A percentile compares a stretch with the other conserved stretches of the same genome.
phyloP scores from a whole-genome alignment of 495 filamentous ascomycete genomes.

The Xylaria curta region DNA sequence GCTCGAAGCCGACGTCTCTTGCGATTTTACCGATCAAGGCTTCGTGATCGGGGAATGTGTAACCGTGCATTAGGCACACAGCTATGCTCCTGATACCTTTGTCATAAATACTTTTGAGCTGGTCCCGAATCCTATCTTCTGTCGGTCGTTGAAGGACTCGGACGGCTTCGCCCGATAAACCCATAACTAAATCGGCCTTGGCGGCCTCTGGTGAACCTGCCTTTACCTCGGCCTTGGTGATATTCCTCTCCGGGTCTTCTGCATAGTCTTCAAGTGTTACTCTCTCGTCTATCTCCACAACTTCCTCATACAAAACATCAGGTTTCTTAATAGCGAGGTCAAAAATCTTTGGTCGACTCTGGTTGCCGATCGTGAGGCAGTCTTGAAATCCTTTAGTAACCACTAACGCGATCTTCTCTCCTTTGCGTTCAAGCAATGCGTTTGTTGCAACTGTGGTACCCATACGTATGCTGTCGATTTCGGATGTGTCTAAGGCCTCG shows the following conservation, averaged over 20 bases:
- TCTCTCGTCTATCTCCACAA: conserved; percentile 81
- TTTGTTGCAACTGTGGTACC: conserved; percentile 91
- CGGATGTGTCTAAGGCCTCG: conserved; percentile 78
- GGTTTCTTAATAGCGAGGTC: conserved; percentile 81
- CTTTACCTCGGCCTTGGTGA: conserved; percentile 56
- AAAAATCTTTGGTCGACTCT: conserved; percentile 83
- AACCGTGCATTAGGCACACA: conserved; percentile 81
- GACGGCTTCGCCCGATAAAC: conserved; percentile 73
- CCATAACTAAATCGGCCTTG: conserved; percentile 64
- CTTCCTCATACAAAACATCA: conserved; percentile 75
- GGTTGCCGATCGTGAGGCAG: conserved; percentile 86
- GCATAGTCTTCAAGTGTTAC: conserved; percentile 90
- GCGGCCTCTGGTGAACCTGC: conserved; percentile 53
- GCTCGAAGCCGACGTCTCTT: conserved; percentile 73
- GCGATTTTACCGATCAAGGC: conserved; percentile 70
- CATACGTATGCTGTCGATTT: conserved; percentile 87
- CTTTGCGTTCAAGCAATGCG: conserved; percentile 89
- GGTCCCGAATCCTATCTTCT: conserved; percentile 55
- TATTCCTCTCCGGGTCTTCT: conserved; percentile 70
- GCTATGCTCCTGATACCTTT: conserved; percentile 72
- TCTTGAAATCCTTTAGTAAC: conserved; percentile 95
- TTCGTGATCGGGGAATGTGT: conserved; percentile 81
- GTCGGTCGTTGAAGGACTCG: conserved; percentile 68
- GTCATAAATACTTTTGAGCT: conserved; percentile 66
- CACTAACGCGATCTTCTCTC: conserved; percentile 87